Evolutionary conservation across 176 grass and related monocot species (phyloP).

Genomic region (Lolium perenne): DNA sequence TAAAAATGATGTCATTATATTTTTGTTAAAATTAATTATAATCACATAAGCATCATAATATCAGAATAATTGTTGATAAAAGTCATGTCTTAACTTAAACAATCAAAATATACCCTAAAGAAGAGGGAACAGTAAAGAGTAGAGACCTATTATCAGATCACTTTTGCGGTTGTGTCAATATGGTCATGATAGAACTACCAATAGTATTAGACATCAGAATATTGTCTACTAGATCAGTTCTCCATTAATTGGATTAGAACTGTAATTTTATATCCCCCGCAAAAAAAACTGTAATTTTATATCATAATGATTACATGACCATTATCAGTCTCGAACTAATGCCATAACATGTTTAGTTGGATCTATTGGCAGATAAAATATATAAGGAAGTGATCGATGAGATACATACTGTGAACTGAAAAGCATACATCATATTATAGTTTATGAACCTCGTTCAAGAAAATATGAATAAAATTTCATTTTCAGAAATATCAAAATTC

Average conservation of each 20-base stretch:
- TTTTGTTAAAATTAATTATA: neutral
- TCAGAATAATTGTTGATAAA: neutral
- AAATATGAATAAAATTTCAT: neutral
- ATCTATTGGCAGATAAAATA: too few relatives aligned
- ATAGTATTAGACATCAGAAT: neutral
- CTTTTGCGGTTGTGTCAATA: neutral
- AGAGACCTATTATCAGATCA: neutral
- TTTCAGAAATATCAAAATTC: neutral
- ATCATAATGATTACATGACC: too few relatives aligned
- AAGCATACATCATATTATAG: neutral
- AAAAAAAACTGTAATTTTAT: neutral
- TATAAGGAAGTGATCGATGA: neutral
- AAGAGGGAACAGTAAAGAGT: neutral
- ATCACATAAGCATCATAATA: neutral
- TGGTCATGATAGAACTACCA: neutral
- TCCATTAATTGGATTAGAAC: neutral
- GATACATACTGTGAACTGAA: neutral
- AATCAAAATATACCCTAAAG: neutral
- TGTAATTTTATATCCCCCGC: too few relatives aligned
- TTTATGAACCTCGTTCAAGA: too few relatives aligned
- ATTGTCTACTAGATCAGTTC: neutral
- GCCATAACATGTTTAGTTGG: neutral
- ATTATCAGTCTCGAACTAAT: neutral
- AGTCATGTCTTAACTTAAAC: neutral
- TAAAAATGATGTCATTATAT: neutral